These are phyloP conservation scores for Asclepias syriaca DNA, from an alignment of 257 asterid species.

Conservation along the genomic window DNA sequence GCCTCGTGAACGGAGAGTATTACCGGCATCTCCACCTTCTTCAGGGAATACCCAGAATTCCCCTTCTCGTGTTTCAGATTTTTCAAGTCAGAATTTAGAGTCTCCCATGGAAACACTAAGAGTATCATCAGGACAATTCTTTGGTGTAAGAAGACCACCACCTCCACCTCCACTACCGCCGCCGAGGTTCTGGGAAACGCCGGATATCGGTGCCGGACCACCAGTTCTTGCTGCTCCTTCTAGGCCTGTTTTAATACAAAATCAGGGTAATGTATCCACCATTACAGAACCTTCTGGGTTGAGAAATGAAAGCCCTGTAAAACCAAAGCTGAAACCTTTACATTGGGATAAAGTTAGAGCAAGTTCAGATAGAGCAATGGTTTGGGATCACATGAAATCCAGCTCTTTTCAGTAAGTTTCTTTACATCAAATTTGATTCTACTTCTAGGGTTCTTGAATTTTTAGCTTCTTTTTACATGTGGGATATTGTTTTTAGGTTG, in stretches of 20 bases:
- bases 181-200: slow-evolving; percentile 47
- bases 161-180: slow-evolving; percentile 52
- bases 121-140: slow-evolving; percentile 16
- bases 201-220: slow-evolving; percentile 39
- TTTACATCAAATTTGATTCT: not conserved
- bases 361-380: slow-evolving; percentile 65
- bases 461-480: not conserved
- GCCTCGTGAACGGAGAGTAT: slow-evolving; percentile 31
- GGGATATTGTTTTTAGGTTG: slow-evolving; percentile 35
- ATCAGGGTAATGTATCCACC: slow-evolving; percentile 8
- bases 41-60: slow-evolving; percentile 50
- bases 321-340: slow-evolving; percentile 71
- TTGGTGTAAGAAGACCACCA: slow-evolving; percentile 17
- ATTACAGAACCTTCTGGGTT: slow-evolving; percentile 12
- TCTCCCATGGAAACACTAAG: slow-evolving; percentile 20
- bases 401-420: slow-evolving; percentile 70
- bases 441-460: not conserved
- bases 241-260: slow-evolving; percentile 29
- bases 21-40: slow-evolving; percentile 47
- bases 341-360: slow-evolving; percentile 93
- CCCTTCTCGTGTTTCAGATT: slow-evolving; percentile 52
- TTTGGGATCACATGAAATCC: slow-evolving; percentile 76
- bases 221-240: slow-evolving; percentile 62
- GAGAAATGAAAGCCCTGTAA: slow-evolving; percentile 35
- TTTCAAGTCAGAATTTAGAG: slow-evolving; percentile 25